Evolutionary conservation across 306 rosid genomes (phyloP).

Genomic region (Malus orientalis): DNA sequence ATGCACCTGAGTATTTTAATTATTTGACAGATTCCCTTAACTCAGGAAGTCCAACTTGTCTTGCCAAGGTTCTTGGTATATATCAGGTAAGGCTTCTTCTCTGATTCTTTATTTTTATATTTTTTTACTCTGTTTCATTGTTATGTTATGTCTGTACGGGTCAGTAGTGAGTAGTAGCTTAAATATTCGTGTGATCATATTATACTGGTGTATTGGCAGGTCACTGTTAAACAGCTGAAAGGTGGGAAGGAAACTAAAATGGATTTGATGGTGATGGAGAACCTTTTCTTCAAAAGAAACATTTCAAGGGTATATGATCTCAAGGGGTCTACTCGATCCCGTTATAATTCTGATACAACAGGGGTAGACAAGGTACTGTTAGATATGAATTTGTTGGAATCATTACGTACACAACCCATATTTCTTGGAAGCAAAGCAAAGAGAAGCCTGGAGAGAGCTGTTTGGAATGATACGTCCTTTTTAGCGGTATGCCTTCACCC

Average conservation of each 20-base stretch:
- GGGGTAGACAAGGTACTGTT: slow-evolving; percentile 83
- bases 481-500: slow-evolving; percentile 54
- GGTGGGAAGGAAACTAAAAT: slow-evolving; percentile 91
- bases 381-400: slow-evolving; percentile 88
- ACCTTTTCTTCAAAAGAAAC: slow-evolving; percentile 80
- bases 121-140: not conserved
- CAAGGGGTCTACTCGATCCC: slow-evolving; percentile 92
- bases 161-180: not conserved
- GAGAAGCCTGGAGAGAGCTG: slow-evolving; percentile 84
- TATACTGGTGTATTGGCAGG: slow-evolving; percentile 40
- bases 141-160: not conserved
- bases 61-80: slow-evolving; percentile 91
- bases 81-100: slow-evolving; percentile 57
- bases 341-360: slow-evolving; percentile 76
- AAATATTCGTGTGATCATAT: not conserved
- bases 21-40: slow-evolving; percentile 59
- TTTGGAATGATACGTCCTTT: slow-evolving; percentile 93
- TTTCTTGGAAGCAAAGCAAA: slow-evolving; percentile 96
- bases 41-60: slow-evolving; percentile 91
- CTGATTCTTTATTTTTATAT: not conserved
- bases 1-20: slow-evolving; percentile 76
- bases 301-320: slow-evolving; percentile 90
- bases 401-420: slow-evolving; percentile 79
- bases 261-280: slow-evolving; percentile 97
- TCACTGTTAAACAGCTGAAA: slow-evolving; percentile 64